Evolutionary conservation across 306 rosid genomes (phyloP).

Genomic region (Acacia acuminata): DNA sequence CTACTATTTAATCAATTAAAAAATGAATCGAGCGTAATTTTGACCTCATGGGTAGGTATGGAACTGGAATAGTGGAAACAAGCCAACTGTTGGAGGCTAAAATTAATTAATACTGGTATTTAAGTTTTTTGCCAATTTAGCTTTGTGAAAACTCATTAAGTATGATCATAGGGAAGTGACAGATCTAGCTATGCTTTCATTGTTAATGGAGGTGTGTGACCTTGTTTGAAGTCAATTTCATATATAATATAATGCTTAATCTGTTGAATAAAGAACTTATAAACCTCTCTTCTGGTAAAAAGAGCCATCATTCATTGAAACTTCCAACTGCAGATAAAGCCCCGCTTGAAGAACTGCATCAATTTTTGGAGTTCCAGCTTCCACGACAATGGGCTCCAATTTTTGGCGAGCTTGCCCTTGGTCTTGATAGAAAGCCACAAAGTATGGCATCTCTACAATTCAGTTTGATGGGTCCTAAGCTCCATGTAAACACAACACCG

Average conservation of each 20-base stretch:
- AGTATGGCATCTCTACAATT: slow-evolving; percentile 70
- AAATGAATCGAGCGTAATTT: too few species aligned
- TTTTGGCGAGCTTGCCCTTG: slow-evolving; percentile 85
- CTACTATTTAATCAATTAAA: too few species aligned
- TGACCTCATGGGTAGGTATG: background rate
- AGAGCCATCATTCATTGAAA: background rate
- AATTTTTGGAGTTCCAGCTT: slow-evolving; percentile 66
- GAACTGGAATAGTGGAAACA: background rate
- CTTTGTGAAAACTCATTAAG: slow-evolving; percentile 9
- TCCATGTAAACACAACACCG: slow-evolving; percentile 69
- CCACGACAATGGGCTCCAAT: slow-evolving; percentile 79
- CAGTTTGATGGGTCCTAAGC: slow-evolving; percentile 95
- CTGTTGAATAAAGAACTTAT: background rate
- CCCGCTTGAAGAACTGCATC: slow-evolving; percentile 56
- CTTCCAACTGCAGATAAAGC: slow-evolving; percentile 55
- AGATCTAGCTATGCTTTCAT: background rate
- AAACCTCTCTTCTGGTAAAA: background rate
- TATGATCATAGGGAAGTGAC: background rate
- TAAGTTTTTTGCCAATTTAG: background rate
- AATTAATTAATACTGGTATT: too few species aligned
- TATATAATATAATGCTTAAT: slow-evolving; percentile 12
- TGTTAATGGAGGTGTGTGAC: slow-evolving; percentile 2
- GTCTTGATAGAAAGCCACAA: slow-evolving; percentile 68
- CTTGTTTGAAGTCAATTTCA: slow-evolving; percentile 5
- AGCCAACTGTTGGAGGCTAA: background rate